These are phyloP conservation scores for Pyrenochaeta sp. DNA, from an alignment of 2,329 filamentous ascomycete genomes.

Conservation along the genomic window DNA sequence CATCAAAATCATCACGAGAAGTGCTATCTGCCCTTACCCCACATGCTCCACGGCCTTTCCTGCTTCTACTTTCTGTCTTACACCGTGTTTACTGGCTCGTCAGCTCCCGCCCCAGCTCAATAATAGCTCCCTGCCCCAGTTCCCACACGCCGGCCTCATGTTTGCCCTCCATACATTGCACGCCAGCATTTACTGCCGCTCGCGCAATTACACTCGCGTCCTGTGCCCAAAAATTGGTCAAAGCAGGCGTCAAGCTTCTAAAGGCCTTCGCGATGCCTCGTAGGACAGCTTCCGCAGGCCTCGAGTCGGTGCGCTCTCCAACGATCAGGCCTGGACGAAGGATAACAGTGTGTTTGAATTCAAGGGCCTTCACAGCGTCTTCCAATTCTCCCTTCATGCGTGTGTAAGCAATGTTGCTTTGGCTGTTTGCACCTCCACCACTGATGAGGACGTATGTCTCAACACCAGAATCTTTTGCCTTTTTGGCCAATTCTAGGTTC, in stretches of 20 bases:
- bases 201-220: slow-evolving; percentile 75
- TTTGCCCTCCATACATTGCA: slow-evolving; percentile 60
- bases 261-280: slow-evolving; percentile 64
- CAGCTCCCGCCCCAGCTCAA: too few species aligned
- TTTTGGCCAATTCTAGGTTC: slow-evolving; percentile 78
- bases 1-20: too few species aligned
- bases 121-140: slow-evolving; percentile 67
- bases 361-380: slow-evolving; percentile 73
- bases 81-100: too few species aligned
- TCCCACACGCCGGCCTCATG: slow-evolving; percentile 67
- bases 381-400: slow-evolving; percentile 91
- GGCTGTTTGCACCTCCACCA: slow-evolving; percentile 60
- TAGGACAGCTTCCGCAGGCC: slow-evolving; percentile 65
- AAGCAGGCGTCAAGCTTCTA: slow-evolving; percentile 51
- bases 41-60: too few species aligned
- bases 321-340: slow-evolving; percentile 77
- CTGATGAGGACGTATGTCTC: slow-evolving; percentile 82
- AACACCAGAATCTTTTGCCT: slow-evolving; percentile 75
- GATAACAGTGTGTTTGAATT: slow-evolving; percentile 81
- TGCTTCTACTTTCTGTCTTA: too few species aligned
- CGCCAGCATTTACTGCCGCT: slow-evolving; percentile 68
- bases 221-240: slow-evolving; percentile 74
- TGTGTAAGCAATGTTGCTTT: slow-evolving; percentile 60
- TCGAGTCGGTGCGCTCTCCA: slow-evolving; percentile 70
- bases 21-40: too few species aligned